Base-by-base conservation (phyloP, 2,329 filamentous ascomycete species). In the Tympanopsis confertula region DNA sequence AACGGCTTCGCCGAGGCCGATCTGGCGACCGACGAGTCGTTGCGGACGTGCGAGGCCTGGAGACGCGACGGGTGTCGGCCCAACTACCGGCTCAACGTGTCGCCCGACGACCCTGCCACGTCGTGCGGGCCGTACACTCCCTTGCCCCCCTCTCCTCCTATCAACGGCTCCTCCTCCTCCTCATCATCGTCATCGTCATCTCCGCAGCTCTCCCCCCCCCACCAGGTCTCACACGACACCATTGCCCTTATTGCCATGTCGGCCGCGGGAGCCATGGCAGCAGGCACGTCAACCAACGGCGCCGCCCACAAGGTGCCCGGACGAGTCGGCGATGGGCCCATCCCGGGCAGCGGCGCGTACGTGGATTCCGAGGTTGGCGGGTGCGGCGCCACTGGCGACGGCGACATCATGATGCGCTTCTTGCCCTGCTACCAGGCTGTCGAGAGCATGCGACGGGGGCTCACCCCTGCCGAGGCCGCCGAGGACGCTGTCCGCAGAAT, bases 361-460 rank as follows among this genome's bases (percentile, higher is more conserved):
- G 70, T 68, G 3, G 70, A 74, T 42, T 57, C 56, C 4, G 66
- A 69, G 3, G 62, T 69, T 1, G 70, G 69, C 2, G 70, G 65
- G 0, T 74, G 70, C 44, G 70, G 69, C 5, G 68, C 70, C 2
- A 74, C 70, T 0, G 70, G 70, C 1, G 69, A 74, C 38, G 70
- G 70, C 1, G 70, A 74, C 45, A 51, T 73, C 41, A 71, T 74
- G 68, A 69, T 72, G 63, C 60, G 69, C 3, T 71, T 73, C 43
- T 48, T 74, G 18, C 70, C 70, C 0, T 74, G 70, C 47, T 74
- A 74, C 45, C 70, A 74, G 46, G 70, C 69, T 1, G 63, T 74
- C 1, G 70, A 74, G 54, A 71, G 56, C 41, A 41, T 74, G 49
- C 56, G 70, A 10, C 51, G 47, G 1, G 69, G 69, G 2, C 62